Evolutionary conservation across 495 filamentous ascomycete species (phyloP).

Genomic region (Baudoinia panamericana): DNA sequence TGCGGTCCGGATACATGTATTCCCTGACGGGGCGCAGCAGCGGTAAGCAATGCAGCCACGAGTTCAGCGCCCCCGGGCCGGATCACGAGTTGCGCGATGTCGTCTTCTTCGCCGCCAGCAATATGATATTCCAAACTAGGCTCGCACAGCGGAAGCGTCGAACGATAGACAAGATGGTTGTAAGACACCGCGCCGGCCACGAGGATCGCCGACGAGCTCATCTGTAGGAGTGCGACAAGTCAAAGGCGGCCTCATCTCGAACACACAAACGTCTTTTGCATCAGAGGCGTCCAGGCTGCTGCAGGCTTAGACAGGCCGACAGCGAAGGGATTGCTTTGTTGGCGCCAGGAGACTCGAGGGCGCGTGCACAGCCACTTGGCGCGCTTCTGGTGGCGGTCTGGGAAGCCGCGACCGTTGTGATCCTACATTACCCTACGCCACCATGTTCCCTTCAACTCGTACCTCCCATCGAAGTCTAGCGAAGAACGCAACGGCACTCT

Average conservation of each 20-base stretch:
- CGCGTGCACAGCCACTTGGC: not conserved
- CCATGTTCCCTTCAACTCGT: no score
- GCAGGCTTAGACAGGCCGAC: no score
- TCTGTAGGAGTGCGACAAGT: not conserved
- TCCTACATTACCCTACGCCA: no score
- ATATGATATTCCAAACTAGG: not conserved
- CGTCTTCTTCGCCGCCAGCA: not conserved
- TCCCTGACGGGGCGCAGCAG: conserved; percentile 15
- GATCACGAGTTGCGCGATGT: conserved; percentile 10
- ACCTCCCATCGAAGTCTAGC: no score
- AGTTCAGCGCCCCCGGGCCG: conserved; percentile 12
- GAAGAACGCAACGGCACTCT: no score
- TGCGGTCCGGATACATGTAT: conserved; percentile 10
- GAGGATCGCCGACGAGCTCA: conserved; percentile 10
- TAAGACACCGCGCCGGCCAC: conserved; percentile 18
- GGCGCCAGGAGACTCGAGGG: not conserved
- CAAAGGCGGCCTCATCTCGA: not conserved
- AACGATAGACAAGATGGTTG: conserved; percentile 18
- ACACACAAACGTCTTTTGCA: no score
- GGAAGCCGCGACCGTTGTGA: no score
- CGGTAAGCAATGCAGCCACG: conserved; percentile 14
- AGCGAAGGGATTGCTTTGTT: not conserved
- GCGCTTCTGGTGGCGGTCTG: no score
- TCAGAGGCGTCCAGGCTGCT: no score
- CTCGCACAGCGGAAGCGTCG: not conserved